Evolutionary conservation across 2,329 filamentous ascomycete species (phyloP).

Genomic region (Sporothrix mexicana): DNA sequence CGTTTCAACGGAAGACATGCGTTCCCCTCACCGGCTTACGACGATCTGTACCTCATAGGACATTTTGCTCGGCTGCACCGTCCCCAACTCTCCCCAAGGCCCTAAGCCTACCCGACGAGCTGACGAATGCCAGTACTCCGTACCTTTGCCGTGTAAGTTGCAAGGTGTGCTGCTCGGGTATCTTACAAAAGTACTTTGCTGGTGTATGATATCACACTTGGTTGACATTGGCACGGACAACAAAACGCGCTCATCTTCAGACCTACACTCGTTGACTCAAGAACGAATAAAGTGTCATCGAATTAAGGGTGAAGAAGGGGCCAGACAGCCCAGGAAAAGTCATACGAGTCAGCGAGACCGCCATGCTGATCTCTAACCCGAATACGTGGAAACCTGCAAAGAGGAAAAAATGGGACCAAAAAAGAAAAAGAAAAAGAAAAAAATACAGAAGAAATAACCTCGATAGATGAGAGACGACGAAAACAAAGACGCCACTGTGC

Average conservation of each 20-base stretch:
- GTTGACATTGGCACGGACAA: too few relatives aligned
- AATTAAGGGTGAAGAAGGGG: conserved; percentile 9
- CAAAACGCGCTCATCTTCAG: background rate
- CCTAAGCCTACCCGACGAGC: background rate
- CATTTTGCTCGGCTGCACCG: background rate
- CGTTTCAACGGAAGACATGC: conserved; percentile 22
- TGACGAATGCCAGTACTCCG: background rate
- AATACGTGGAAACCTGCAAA: background rate
- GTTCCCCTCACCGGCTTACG: background rate
- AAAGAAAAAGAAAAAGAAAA: background rate
- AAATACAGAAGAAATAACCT: background rate
- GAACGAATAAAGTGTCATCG: background rate
- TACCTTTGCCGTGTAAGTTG: background rate
- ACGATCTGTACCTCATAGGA: background rate
- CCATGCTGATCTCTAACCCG: conserved; percentile 5
- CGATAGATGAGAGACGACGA: background rate
- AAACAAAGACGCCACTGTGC: too few relatives aligned
- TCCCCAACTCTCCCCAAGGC: background rate
- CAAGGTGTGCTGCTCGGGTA: background rate
- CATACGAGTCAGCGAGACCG: background rate
- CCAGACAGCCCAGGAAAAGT: background rate
- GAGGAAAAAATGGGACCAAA: background rate
- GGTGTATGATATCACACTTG: too few relatives aligned
- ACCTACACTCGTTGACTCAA: background rate
- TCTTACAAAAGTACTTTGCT: background rate